phyloP scores from a whole-genome alignment of 106 monocot genomes.

The Dendrobium catenatum region DNA sequence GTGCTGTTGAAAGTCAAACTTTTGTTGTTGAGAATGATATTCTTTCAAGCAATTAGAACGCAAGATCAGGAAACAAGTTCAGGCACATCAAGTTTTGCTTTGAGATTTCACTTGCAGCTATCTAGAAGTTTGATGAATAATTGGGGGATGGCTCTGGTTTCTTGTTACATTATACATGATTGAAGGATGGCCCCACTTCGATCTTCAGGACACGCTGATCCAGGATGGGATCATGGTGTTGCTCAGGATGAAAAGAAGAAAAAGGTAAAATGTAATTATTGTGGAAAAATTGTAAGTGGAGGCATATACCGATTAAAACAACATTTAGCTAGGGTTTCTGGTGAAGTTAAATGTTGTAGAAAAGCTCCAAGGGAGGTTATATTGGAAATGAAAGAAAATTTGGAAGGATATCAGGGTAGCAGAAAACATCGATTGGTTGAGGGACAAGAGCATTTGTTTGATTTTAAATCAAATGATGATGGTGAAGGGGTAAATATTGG shows the following conservation, averaged over 20 bases:
- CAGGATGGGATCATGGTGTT: conserved; percentile 65
- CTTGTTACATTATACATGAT: neutral
- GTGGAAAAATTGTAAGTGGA: conserved; percentile 52
- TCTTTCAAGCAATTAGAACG: neutral
- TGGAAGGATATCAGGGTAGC: conserved; percentile 25
- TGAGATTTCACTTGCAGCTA: neutral
- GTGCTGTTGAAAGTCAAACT: neutral
- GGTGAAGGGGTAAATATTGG: conserved; percentile 26
- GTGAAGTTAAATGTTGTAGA: conserved; percentile 53
- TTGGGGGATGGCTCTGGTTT: neutral
- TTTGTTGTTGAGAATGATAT: neutral
- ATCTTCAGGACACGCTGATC: conserved; percentile 36
- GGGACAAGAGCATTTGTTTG: conserved; percentile 26
- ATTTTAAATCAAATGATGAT: conserved; percentile 28
- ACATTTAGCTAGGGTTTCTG: conserved; percentile 63
- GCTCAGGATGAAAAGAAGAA: conserved; percentile 63
- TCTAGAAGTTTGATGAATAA: neutral
- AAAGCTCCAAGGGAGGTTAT: conserved; percentile 57
- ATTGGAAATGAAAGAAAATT: conserved; percentile 50
- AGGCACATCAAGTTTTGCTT: no score
- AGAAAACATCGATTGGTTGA: conserved; percentile 30
- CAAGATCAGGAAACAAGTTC: neutral
- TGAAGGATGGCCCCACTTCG: conserved; percentile 27
- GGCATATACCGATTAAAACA: conserved; percentile 64
- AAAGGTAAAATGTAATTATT: conserved; percentile 70